phyloP scores from a whole-genome alignment of 768 basidiomycete species.

The Dacryopinax primogenitus region DNA sequence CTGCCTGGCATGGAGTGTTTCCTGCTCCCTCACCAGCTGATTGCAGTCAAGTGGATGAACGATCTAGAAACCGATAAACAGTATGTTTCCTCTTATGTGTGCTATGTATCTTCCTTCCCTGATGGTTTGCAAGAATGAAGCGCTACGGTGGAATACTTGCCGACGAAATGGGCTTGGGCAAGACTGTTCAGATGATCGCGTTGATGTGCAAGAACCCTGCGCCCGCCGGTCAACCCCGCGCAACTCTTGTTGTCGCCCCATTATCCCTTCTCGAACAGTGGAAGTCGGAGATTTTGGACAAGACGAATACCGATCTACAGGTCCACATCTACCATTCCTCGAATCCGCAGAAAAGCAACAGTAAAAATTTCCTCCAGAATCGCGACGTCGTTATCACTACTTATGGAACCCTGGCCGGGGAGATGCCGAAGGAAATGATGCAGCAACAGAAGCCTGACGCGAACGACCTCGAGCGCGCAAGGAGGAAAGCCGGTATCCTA shows the following conservation, averaged over 20 bases:
- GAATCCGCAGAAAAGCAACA: conserved; percentile 32
- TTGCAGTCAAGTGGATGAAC: conserved; percentile 46
- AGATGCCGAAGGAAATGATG: conserved; percentile 20
- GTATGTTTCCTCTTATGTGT: background rate
- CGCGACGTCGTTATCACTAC: conserved; percentile 55
- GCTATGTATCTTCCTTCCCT: background rate
- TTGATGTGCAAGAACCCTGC: conserved; percentile 44
- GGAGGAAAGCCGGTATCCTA: conserved; percentile 25
- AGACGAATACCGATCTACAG: conserved; percentile 35
- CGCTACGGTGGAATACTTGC: conserved; percentile 37
- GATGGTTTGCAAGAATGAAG: background rate
- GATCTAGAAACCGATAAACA: conserved; percentile 33
- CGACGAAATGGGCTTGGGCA: conserved; percentile 50
- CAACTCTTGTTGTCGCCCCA: conserved; percentile 56
- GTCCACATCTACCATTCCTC: conserved; percentile 53
- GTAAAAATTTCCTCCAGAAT: conserved; percentile 36
- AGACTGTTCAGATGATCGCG: conserved; percentile 53
- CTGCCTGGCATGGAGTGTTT: conserved; percentile 48
- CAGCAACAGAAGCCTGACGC: conserved; percentile 21
- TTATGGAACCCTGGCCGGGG: conserved; percentile 27
- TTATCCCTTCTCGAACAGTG: conserved; percentile 55
- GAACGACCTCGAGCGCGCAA: conserved; percentile 19
- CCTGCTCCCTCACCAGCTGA: conserved; percentile 56
- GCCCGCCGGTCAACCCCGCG: conserved; percentile 39
- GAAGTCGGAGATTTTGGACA: conserved; percentile 42